Evolutionary conservation across 1,284 basidiomycete genomes (phyloP), one percentile per base, ranked within the genome.

Genomic region (Fomitopsis schrenkii): DNA sequence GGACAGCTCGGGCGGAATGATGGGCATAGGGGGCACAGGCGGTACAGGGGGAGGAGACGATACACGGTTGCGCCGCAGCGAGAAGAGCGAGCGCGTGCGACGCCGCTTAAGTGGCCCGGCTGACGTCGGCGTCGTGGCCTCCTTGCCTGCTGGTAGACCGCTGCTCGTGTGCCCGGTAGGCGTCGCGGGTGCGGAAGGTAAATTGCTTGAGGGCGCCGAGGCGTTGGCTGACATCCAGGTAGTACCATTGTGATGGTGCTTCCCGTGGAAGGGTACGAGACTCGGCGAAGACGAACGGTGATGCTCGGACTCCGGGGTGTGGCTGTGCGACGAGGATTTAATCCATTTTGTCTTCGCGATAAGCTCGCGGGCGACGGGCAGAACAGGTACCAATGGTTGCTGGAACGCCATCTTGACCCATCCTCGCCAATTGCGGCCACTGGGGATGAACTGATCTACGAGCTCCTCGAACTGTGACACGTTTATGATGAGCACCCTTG

Each of bases 401-500:
- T 90, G 85, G 74, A 91, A 88, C 9, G 87, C 92, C 78, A 89
- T 87, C 72, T 90, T 92, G 55, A 94, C 81, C 90, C 89, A 91
- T 6, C 88, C 88, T 70, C 81, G 83, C 89, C 89, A 90, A 55
- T 85, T 87, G 70, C 83, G 85, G 65, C 89, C 84, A 3, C 87
- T 88, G 2, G 90, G 89, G 63, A 91, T 85, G 69, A 91, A 91
- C 68, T 91, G 87, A 66, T 93, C 86, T 17, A 94, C 87, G 38
- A 95, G 71, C 63, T 95, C 92, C 71, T 93, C 89, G 66, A 93
- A 93, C 82, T 93, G 75, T 62, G 53, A 19, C 22, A 22, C 26
- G 52, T 57, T 56, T 44, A 48, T 61, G 50, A 56, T 57, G 56
- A 40, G n/a, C 26, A 33, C 5, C 48, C 22, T n/a, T 52, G 30